Percentiles rank a stretch among this genome's conserved stretches.
These are phyloP conservation scores for Carpinus fangiana DNA, from an alignment of 306 rosid species.

Conservation along the genomic window DNA sequence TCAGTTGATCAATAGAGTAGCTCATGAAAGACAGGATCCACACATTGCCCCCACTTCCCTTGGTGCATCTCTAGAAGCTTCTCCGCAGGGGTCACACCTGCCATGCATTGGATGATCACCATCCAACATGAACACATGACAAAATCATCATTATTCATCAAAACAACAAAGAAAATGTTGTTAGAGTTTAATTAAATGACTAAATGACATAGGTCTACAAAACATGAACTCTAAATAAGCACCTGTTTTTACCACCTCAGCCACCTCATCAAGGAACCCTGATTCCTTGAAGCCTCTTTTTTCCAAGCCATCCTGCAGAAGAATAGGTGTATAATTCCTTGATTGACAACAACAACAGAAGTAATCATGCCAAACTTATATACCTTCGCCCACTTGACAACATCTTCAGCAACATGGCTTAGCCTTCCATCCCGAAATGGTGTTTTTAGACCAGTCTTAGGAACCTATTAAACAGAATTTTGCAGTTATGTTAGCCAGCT, in stretches of 20 bases:
- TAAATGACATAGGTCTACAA: no score
- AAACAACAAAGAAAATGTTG: no score
- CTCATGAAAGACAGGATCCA: constrained; percentile 89
- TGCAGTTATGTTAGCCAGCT: background rate
- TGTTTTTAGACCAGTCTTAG: constrained; percentile 76
- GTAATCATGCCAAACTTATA: constrained; percentile 8
- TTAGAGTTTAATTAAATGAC: background rate
- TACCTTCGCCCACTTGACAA: constrained; percentile 71
- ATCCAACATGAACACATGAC: background rate
- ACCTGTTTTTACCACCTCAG: constrained; percentile 72
- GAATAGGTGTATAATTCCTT: constrained; percentile 1
- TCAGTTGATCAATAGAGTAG: constrained; percentile 47
- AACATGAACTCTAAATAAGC: no score
- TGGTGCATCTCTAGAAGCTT: constrained; percentile 76
- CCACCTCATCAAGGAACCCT: constrained; percentile 86
- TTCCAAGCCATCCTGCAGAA: constrained; percentile 83
- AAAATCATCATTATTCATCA: background rate
- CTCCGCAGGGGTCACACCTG: constrained; percentile 95
- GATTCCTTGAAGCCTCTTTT: constrained; percentile 89
- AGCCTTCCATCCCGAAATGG: constrained; percentile 91
- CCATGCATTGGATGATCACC: constrained; percentile 1
- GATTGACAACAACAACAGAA: constrained; percentile 20
- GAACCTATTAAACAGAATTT: constrained; percentile 51
- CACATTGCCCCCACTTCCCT: constrained; percentile 80
- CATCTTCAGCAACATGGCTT: constrained; percentile 81